Evolutionary conservation across 805 yeast genomes (phyloP).

Genomic region (Lachancea thermotolerans): DNA sequence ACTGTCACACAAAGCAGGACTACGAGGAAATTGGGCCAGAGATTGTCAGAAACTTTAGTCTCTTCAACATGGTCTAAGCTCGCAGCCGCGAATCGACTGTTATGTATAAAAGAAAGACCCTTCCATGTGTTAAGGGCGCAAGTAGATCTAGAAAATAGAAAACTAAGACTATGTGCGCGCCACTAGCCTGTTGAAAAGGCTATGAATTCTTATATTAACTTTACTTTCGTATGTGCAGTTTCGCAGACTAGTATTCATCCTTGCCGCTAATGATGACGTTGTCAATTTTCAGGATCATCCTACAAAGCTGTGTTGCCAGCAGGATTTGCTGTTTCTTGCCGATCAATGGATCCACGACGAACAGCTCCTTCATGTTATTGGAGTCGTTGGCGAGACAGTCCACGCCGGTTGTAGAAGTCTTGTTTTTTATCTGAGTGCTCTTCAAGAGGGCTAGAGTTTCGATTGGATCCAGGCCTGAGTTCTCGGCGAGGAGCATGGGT

Average conservation of each 20-base stretch:
- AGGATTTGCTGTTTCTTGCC: constrained; percentile 95
- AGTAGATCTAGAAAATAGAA: no score
- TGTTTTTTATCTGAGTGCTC: constrained; percentile 74
- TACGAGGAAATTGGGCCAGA: constrained; percentile 98
- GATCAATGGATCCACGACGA: constrained; percentile 93
- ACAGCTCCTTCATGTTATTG: constrained; percentile 88
- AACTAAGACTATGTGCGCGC: no score
- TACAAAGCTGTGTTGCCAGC: constrained; percentile 92
- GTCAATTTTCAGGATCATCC: constrained; percentile 96
- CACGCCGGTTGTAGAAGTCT: constrained; percentile 71
- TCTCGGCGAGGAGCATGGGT: constrained; percentile 94
- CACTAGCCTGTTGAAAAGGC: not conserved
- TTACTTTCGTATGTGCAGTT: no score
- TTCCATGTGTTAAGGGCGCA: no score
- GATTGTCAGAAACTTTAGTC: constrained; percentile 92
- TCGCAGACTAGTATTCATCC: constrained; percentile 47
- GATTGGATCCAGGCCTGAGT: constrained; percentile 92
- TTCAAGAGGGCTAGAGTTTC: constrained; percentile 81
- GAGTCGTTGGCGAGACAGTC: constrained; percentile 88
- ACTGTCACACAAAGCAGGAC: constrained; percentile 94
- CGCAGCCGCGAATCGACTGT: constrained; percentile 12
- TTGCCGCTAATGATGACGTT: constrained; percentile 90
- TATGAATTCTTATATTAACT: not conserved
- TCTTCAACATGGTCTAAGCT: constrained; percentile 77
- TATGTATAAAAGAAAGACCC: no score